These are phyloP conservation scores for Thelonectria discophora DNA, from an alignment of 2,329 filamentous ascomycete species.

Conservation along the genomic window DNA sequence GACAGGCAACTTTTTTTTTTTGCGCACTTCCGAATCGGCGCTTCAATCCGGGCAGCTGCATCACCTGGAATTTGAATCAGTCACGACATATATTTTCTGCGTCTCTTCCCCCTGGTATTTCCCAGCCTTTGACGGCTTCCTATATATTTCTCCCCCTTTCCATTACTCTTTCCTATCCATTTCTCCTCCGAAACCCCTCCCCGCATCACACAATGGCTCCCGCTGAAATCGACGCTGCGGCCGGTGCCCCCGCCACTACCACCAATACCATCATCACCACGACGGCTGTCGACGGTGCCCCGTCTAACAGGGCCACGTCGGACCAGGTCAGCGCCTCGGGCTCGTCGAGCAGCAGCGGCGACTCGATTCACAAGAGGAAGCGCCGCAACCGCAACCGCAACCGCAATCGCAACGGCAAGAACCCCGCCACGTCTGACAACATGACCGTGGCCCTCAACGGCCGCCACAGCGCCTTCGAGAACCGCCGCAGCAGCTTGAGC, in stretches of 20 bases:
- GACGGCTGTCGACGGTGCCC: constrained; percentile 1
- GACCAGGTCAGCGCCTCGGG: constrained; percentile 41
- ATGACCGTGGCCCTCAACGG: constrained; percentile 45
- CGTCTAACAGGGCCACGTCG: constrained; percentile 43
- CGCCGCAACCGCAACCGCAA: constrained; percentile 41
- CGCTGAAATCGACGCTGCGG: constrained; percentile 33
- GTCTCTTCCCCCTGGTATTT: background rate
- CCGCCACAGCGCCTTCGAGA: constrained; percentile 44
- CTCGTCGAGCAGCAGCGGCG: constrained; percentile 45
- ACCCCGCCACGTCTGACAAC: constrained; percentile 22
- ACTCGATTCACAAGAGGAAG: constrained; percentile 43
- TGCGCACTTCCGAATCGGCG: constrained; percentile 32
- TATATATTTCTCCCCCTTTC: constrained; percentile 16
- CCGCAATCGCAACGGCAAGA: constrained; percentile 36
- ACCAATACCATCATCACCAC: no score
- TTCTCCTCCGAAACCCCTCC: background rate
- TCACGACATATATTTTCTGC: background rate
- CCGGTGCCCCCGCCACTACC: background rate
- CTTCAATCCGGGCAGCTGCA: constrained; percentile 35
- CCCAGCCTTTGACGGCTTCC: background rate
- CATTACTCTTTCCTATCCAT: background rate
- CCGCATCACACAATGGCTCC: constrained; percentile 41
- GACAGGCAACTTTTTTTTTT: constrained; percentile 25
- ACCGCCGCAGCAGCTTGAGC: constrained; percentile 64
- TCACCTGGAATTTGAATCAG: constrained; percentile 8